These are phyloP conservation scores for Hibiscus syriacus DNA, from an alignment of 345 rosid species.

Conservation along the genomic window DNA sequence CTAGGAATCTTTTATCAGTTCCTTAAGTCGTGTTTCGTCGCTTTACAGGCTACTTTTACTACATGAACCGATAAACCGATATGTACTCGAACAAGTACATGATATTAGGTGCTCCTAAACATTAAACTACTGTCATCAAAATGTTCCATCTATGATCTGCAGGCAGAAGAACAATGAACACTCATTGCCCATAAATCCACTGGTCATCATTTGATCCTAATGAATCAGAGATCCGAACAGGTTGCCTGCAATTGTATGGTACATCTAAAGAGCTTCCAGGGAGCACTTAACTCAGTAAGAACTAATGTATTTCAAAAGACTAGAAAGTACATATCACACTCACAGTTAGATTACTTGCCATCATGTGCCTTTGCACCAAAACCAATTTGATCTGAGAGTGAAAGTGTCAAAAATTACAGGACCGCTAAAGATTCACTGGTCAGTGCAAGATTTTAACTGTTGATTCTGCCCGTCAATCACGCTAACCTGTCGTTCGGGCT, in stretches of 20 bases:
- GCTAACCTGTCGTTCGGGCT: constrained; percentile 43
- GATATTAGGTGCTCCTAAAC: background rate
- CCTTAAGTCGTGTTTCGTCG: too few species aligned
- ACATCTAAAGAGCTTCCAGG: background rate
- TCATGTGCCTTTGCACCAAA: constrained; percentile 16
- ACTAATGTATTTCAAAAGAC: background rate
- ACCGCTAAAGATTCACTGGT: constrained; percentile 30
- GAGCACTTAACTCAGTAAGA: background rate
- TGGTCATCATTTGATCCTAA: background rate
- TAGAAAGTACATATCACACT: background rate
- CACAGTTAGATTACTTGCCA: constrained; percentile 14
- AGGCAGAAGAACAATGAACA: background rate
- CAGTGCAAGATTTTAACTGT: constrained; percentile 45
- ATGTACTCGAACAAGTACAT: background rate
- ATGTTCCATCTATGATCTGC: background rate
- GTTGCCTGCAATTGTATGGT: background rate
- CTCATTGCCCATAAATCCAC: background rate
- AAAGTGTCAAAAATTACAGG: constrained; percentile 1
- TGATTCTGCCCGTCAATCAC: constrained; percentile 66
- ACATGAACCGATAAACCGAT: too few species aligned
- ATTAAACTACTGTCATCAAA: background rate
- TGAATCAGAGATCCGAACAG: background rate
- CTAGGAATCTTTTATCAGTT: too few species aligned
- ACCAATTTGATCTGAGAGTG: constrained; percentile 1
- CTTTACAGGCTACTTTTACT: too few species aligned